phyloP scores from a whole-genome alignment of 164 flowering plant genomes.

The Annona squamosa region DNA sequence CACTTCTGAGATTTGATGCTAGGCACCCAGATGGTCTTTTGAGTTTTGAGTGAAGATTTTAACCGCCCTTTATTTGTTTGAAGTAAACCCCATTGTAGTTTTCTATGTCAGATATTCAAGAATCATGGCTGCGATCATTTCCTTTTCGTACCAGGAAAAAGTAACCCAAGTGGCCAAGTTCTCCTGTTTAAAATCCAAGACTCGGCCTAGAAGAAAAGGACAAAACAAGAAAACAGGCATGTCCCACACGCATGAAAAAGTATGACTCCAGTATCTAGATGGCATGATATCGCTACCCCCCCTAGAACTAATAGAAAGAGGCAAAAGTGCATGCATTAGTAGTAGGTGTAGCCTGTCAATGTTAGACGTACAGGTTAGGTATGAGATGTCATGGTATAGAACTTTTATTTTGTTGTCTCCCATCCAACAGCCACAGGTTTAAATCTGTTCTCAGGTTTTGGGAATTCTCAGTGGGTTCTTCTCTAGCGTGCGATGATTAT shows the following conservation, averaged over 20 bases:
- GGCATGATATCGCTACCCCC: background rate
- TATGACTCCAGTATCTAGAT: background rate
- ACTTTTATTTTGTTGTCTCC: background rate
- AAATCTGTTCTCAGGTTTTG: too few relatives aligned
- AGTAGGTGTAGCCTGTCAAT: background rate
- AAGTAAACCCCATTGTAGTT: background rate
- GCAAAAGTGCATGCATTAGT: background rate
- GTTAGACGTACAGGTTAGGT: background rate
- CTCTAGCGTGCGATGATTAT: too few relatives aligned
- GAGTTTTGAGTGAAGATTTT: too few relatives aligned
- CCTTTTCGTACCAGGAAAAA: background rate
- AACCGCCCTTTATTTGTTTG: background rate
- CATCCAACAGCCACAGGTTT: background rate
- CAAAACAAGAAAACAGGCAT: background rate
- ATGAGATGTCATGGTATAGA: background rate
- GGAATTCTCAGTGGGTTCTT: too few relatives aligned
- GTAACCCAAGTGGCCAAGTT: background rate
- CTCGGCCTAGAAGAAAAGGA: background rate
- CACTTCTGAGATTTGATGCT: too few relatives aligned
- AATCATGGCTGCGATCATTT: background rate
- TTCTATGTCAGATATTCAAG: background rate
- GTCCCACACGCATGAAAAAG: conserved; percentile 3
- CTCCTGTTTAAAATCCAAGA: background rate
- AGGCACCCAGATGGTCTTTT: background rate
- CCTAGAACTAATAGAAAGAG: background rate